phyloP scores from a whole-genome alignment of 1,284 basidiomycete genomes.

The Wallemia ichthyophaga region DNA sequence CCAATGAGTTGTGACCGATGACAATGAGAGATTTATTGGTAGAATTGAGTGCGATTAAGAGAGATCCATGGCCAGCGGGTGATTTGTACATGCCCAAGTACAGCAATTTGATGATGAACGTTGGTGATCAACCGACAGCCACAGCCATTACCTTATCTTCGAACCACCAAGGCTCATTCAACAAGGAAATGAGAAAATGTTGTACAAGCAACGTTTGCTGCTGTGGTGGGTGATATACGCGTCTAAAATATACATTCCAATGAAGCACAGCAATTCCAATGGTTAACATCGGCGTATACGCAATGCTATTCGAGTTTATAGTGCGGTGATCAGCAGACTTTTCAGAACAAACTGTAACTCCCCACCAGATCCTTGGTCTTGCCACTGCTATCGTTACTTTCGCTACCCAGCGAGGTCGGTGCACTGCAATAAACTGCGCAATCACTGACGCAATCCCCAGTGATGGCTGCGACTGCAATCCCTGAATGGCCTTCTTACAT shows the following conservation, averaged over 20 bases:
- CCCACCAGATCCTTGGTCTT: slow-evolving; percentile 27
- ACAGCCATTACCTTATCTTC: too few species aligned
- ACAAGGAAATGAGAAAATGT: neutral
- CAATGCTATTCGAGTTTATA: slow-evolving; percentile 43
- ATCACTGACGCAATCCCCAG: neutral
- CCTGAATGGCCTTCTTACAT: slow-evolving; percentile 42
- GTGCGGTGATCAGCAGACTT: too few species aligned
- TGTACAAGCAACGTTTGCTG: slow-evolving; percentile 1
- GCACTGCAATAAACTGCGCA: neutral
- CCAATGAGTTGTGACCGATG: slow-evolving; percentile 41
- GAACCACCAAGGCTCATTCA: too few species aligned
- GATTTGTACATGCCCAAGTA: too few species aligned
- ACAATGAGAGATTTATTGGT: slow-evolving; percentile 27
- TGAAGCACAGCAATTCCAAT: slow-evolving; percentile 33
- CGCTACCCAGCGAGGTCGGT: neutral
- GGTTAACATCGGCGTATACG: slow-evolving; percentile 58
- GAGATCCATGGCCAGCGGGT: slow-evolving; percentile 30
- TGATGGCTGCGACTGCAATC: slow-evolving; percentile 37
- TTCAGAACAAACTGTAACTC: too few species aligned
- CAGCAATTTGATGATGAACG: too few species aligned
- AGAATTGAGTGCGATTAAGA: slow-evolving; percentile 43
- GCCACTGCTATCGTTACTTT: slow-evolving; percentile 11
- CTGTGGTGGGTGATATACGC: slow-evolving; percentile 1
- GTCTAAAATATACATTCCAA: neutral
- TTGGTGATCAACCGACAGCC: too few species aligned